These are phyloP conservation scores for Penicillium occitanis DNA, from an alignment of 2,329 filamentous ascomycete genomes.

Conservation along the genomic window DNA sequence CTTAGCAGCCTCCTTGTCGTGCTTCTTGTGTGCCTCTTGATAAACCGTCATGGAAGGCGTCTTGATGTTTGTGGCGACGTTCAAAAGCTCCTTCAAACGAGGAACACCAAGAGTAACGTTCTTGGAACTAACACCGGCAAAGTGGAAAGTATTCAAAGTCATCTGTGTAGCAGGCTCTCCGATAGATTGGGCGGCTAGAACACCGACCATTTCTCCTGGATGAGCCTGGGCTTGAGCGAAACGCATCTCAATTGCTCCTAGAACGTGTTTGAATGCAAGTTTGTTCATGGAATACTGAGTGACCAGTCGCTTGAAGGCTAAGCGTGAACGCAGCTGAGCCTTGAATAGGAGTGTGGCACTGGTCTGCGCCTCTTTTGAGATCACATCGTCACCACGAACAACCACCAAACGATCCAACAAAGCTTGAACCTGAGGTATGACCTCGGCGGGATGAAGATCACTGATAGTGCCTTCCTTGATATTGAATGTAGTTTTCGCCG, in stretches of 20 bases:
- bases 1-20: conserved; percentile 78
- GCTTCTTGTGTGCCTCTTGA: conserved; percentile 61
- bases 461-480: conserved; percentile 83
- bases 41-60: conserved; percentile 96
- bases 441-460: conserved; percentile 83
- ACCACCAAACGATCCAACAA: conserved; percentile 77
- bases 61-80: conserved; percentile 97
- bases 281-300: conserved; percentile 83
- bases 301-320: conserved; percentile 91
- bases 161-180: conserved; percentile 98
- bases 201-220: conserved; percentile 98
- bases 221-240: conserved; percentile 84
- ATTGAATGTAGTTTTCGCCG: conserved; percentile 84
- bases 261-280: conserved; percentile 85
- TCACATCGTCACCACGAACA: conserved; percentile 77
- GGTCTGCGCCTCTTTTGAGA: conserved; percentile 81
- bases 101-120: conserved; percentile 99
- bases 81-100: conserved; percentile 98
- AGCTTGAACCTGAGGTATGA: conserved; percentile 74
- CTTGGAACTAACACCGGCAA: conserved; percentile 99
- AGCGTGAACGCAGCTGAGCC: conserved; percentile 79
- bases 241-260: conserved; percentile 85
- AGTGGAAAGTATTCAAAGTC: conserved; percentile 99
- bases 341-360: conserved; percentile 93
- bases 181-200: conserved; percentile 95